Base-by-base conservation (phyloP, 1,284 basidiomycete species). In the Cryptococcus sp. region DNA sequence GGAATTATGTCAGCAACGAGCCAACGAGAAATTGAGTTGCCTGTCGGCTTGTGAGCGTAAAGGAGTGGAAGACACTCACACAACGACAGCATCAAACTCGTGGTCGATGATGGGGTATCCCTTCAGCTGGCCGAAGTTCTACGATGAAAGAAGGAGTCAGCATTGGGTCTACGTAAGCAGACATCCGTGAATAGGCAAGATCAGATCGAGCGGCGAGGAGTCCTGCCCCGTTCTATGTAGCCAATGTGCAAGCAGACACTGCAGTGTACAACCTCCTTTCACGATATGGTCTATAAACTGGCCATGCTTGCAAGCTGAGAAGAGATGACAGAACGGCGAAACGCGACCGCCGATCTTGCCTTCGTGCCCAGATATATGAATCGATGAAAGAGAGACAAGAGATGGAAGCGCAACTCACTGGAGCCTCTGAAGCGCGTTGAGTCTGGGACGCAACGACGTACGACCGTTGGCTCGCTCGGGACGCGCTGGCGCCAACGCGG, bases 91-190 rank as follows among this genome's bases (percentile, higher is more conserved):
- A 82, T 97, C 93, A 79, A 93, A 96, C 75, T 84, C 83, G 78
- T 99, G 95, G 78, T 99, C 95, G 73, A 99, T 94, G 66, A 99
- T 83, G 40, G 94, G 91, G 79, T 99, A 98, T 22, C 74, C 75
- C 66, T 78, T 78, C 62, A 69, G 63, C 58, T 77, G 73, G 50
- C 76, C 76, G 63, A 77, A 77, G 64, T 75, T 75, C 75, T 78
- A 53, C 29, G 8, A 34, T 13, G 13, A 34, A 5, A 1, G 29
- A 39, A 54, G 39, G 6, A 19, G 50, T 55, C 52, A 46, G 50
- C 26, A 37, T 49, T 49, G 13, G 10, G 46, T 48, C 37, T 48
- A 22, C 29, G 39, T 22, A 19, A n/a, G 38, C n/a, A 23, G 15
- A 23, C 7, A 10, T 44, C 11, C 11, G 6, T 7, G 8, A 7